phyloP scores from a whole-genome alignment of 768 basidiomycete genomes.

The Trametes villosa region DNA sequence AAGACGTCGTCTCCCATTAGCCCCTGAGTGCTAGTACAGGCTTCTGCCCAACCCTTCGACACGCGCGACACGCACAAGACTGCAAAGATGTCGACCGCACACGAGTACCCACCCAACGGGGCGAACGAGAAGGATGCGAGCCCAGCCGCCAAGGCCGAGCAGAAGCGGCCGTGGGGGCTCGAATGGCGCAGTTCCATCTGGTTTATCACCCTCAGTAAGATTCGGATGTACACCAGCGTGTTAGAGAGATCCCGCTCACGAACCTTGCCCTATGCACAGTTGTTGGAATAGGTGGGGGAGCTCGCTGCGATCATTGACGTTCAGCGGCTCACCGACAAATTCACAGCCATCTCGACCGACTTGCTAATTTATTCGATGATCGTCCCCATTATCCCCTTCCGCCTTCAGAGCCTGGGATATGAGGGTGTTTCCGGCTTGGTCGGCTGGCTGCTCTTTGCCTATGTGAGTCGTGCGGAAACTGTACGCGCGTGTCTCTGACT shows the following conservation, averaged over 20 bases:
- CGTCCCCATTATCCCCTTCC: constrained; percentile 46
- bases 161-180: constrained; percentile 34
- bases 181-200: constrained; percentile 41
- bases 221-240: not conserved
- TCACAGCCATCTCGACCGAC: constrained; percentile 39
- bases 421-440: constrained; percentile 37
- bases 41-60: no score
- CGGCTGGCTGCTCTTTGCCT: constrained; percentile 47
- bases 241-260: no score
- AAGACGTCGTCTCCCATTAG: no score
- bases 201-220: constrained; percentile 39
- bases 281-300: constrained; percentile 31
- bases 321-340: not conserved
- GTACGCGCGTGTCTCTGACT: not conserved
- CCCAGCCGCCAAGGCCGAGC: not conserved
- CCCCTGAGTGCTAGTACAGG: no score
- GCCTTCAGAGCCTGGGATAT: constrained; percentile 41
- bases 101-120: not conserved
- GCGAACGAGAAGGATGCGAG: not conserved
- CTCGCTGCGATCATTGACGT: not conserved
- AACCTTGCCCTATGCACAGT: no score
- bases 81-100: not conserved
- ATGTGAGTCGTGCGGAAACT: constrained; percentile 31
- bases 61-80: not conserved
- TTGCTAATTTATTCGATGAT: constrained; percentile 43